phyloP scores from a whole-genome alignment of 164 flowering plant genomes.

The Malania oleifera region DNA sequence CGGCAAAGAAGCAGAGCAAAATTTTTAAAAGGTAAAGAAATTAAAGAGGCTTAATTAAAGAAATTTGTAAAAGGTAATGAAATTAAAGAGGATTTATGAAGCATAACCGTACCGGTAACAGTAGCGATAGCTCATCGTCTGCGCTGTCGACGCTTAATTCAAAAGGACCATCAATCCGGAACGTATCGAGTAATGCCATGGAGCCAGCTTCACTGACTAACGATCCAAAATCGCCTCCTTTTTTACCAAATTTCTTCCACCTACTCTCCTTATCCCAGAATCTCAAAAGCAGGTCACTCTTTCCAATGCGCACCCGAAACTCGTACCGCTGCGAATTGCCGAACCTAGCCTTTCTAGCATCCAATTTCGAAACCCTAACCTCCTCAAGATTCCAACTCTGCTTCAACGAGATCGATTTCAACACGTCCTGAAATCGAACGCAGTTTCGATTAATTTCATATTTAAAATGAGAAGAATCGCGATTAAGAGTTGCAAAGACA shows the following conservation, averaged over 20 bases:
- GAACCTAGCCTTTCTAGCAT: conserved; percentile 28
- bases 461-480: neutral
- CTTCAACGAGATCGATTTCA: conserved; percentile 43
- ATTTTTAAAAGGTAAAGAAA: too few relatives aligned
- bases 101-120: conserved; percentile 69
- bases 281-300: conserved; percentile 27
- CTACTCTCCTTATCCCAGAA: conserved; percentile 37
- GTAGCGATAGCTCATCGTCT: conserved; percentile 33
- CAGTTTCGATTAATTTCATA: neutral
- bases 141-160: conserved; percentile 37
- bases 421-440: conserved; percentile 44
- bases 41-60: too few relatives aligned
- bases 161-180: conserved; percentile 62
- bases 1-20: too few relatives aligned
- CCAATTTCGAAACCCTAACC: conserved; percentile 33
- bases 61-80: too few relatives aligned
- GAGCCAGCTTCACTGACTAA: conserved; percentile 24
- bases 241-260: conserved; percentile 39
- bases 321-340: conserved; percentile 35
- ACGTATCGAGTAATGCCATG: conserved; percentile 27
- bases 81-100: too few relatives aligned
- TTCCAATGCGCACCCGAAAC: conserved; percentile 38
- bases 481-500: neutral
- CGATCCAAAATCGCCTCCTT: conserved; percentile 24
- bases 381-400: conserved; percentile 45